Conservation (phyloP, 441 rosid species). For the Pelargonium myrrhifolium region DNA sequence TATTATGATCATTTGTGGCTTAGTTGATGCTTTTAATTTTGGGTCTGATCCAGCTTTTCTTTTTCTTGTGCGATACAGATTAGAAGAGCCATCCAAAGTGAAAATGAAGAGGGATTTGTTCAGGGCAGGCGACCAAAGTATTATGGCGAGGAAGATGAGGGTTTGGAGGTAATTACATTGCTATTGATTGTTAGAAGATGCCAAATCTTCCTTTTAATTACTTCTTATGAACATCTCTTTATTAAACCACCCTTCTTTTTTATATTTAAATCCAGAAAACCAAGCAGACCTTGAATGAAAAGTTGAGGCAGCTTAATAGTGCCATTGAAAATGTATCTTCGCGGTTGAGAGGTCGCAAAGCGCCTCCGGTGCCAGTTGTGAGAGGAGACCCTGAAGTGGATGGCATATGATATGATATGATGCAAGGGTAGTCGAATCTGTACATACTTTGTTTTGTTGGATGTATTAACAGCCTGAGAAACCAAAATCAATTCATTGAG, state of each 20-base stretch:
- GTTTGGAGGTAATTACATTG: slow-evolving; percentile 50
- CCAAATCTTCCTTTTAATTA: not conserved
- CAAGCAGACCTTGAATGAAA: slow-evolving; percentile 71
- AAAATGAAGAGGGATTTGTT: slow-evolving; percentile 75
- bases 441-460: no score
- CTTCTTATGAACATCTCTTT: not conserved
- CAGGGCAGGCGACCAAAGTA: slow-evolving; percentile 60
- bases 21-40: slow-evolving; percentile 6
- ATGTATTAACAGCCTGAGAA: no score
- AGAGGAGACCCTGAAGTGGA: slow-evolving; percentile 67
- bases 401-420: no score
- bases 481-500: no score
- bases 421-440: no score
- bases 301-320: slow-evolving; percentile 77
- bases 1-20: not conserved
- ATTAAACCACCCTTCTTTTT: slow-evolving; percentile 4
- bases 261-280: slow-evolving; percentile 47
- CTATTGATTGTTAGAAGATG: not conserved
- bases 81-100: slow-evolving; percentile 62
- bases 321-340: slow-evolving; percentile 90
- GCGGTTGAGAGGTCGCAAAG: slow-evolving; percentile 67
- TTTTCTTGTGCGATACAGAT: slow-evolving; percentile 35
- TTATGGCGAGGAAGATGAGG: slow-evolving; percentile 48
- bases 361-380: slow-evolving; percentile 35
- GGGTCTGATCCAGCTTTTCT: slow-evolving; percentile 15